phyloP scores from a whole-genome alignment of 306 rosid genomes.

The Astragalus membranaceus region DNA sequence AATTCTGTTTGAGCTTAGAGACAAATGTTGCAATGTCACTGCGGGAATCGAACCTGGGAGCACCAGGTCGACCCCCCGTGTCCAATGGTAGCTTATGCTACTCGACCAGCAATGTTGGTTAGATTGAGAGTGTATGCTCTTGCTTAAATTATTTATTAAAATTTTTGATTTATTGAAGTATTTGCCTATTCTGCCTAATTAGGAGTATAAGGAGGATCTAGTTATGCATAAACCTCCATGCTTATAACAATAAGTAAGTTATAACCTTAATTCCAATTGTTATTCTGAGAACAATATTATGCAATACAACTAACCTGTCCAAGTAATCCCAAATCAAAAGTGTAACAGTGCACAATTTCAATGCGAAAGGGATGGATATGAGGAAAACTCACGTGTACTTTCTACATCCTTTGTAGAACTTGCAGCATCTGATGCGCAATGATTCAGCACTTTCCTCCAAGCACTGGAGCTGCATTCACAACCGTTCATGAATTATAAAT shows the following conservation, averaged over 20 bases:
- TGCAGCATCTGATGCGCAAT: conserved; percentile 61
- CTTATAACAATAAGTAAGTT: background rate
- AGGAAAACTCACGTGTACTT: conserved; percentile 64
- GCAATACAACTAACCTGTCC: background rate
- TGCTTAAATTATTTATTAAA: background rate
- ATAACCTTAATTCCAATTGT: background rate
- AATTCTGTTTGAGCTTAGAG: no score
- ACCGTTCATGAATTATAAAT: background rate
- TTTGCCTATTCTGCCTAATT: background rate
- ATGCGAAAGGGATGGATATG: background rate
- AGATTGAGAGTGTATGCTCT: background rate
- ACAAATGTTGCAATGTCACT: no score
- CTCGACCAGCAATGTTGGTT: no score
- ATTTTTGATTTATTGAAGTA: background rate
- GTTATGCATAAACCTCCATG: background rate
- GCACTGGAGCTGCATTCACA: conserved; percentile 67
- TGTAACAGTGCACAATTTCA: background rate
- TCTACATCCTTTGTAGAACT: conserved; percentile 83
- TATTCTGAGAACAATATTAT: no score
- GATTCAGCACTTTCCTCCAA: conserved; percentile 90
- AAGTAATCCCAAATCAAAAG: background rate
- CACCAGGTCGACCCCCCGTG: no score
- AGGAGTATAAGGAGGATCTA: background rate
- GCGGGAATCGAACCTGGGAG: no score
- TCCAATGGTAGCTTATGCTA: no score